phyloP scores from a whole-genome alignment of 2,329 filamentous ascomycete genomes.

The Trichoderma brevicompactum region DNA sequence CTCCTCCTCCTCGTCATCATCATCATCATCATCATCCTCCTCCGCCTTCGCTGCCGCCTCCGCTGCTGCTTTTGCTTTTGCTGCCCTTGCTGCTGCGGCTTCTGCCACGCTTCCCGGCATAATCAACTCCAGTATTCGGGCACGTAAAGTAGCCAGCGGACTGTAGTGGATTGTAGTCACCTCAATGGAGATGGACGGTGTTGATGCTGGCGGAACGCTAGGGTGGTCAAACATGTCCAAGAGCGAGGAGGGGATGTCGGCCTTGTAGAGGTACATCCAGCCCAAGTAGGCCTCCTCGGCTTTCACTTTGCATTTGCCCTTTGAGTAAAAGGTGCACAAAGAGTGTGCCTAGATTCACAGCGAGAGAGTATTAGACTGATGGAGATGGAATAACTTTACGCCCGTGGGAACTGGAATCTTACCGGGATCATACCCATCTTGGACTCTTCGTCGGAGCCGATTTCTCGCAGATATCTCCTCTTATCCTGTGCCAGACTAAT shows the following conservation, averaged over 20 bases:
- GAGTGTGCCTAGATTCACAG: neutral
- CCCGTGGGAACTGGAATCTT: neutral
- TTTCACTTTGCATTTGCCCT: neutral
- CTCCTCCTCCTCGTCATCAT: no score
- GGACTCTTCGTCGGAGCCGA: neutral
- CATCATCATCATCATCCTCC: no score
- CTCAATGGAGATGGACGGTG: slow-evolving; percentile 13
- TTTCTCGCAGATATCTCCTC: neutral
- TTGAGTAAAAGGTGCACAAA: neutral
- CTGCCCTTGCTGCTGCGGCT: no score
- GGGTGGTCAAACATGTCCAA: slow-evolving; percentile 26
- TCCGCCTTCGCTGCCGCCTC: no score
- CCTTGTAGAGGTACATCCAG: slow-evolving; percentile 25
- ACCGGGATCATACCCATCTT: neutral
- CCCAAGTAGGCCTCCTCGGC: neutral
- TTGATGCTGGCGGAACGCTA: slow-evolving; percentile 1
- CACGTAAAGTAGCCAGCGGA: slow-evolving; percentile 8
- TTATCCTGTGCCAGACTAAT: slow-evolving; percentile 13
- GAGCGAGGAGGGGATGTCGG: slow-evolving; percentile 16
- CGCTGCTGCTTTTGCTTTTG: no score
- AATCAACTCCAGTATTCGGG: slow-evolving; percentile 16
- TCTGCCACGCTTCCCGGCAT: slow-evolving; percentile 24
- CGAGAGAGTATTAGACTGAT: neutral
- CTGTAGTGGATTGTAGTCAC: slow-evolving; percentile 9
- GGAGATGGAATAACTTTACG: neutral